Percentiles rank a stretch among this genome's conserved stretches.
Conservation (phyloP, 2,329 filamentous ascomycete genomes). For the Fusarium fujikuroi region DNA sequence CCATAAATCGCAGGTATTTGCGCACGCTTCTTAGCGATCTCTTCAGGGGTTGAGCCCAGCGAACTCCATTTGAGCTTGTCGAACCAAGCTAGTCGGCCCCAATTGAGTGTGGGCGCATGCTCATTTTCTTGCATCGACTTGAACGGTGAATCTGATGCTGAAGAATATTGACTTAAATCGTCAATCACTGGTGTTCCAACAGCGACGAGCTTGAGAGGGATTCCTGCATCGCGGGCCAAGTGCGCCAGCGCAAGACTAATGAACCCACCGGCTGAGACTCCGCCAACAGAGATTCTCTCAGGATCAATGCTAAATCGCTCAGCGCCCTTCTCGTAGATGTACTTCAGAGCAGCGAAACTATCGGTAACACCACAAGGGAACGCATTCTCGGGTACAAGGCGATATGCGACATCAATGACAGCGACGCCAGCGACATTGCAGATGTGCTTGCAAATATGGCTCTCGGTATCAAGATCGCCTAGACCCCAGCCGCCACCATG, state of each 20-base stretch:
- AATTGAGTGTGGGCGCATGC: constrained; percentile 13
- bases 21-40: not conserved
- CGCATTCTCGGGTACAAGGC: not conserved
- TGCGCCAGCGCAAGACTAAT: constrained; percentile 11
- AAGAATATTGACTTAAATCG: constrained; percentile 1
- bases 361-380: constrained; percentile 9
- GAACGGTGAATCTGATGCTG: constrained; percentile 7
- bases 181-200: constrained; percentile 12
- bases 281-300: not conserved
- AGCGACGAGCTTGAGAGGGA: constrained; percentile 5
- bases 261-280: constrained; percentile 7
- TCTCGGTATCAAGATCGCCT: constrained; percentile 61
- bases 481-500: constrained; percentile 63
- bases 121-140: not conserved
- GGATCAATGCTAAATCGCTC: constrained; percentile 5
- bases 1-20: not conserved
- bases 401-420: constrained; percentile 55
- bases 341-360: constrained; percentile 12
- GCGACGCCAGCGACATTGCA: constrained; percentile 55
- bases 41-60: not conserved
- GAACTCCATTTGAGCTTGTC: constrained; percentile 21
- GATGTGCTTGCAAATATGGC: constrained; percentile 60
- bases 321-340: constrained; percentile 1
- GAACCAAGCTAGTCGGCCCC: constrained; percentile 5
- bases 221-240: constrained; percentile 1